Base-by-base conservation (phyloP, 2,329 filamentous ascomycete genomes). In the Mycosphaerella arachidis region DNA sequence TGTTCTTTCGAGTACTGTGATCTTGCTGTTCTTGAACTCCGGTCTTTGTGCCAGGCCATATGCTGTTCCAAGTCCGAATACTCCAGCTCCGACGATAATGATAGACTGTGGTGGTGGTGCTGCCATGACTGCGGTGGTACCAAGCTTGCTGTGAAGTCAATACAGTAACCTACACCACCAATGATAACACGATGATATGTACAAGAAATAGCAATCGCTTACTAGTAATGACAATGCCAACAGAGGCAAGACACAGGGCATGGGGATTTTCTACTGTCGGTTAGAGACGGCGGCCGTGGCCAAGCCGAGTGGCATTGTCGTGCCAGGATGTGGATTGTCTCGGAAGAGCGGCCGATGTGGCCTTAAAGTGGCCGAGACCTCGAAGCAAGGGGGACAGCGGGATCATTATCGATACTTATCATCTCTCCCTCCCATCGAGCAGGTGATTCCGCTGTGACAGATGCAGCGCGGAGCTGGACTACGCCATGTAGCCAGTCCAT, bases 11-110 rank as follows among this genome's bases (percentile, higher is more conserved):
- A 87, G 72, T 35, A 87, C 72, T 6, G 82, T 86, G 62, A 87
- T 82, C 48, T 76, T 73, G 20, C 78, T 81, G 56, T 78, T 68
- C 37, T 78, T 77, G 77, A 75, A 82, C 4, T 71, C 68, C 40
- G 84, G 77, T 37, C 88, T 84, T 64, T 82, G 81, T 60, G 87
- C 79, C 51, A 97, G 82, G 13, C 89, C 82, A 65, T 87, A 85
- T 55, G 91, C 90, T 24, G 86, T 88, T 7, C 84, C 83, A 56
- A 89, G 76, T 31, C 82, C 82, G 62, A 84, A 84, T 48, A 82
- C 81, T 52, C 82, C 82, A 30, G 80, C 78, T 58, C 79, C 79
- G 40, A 82, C 68, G 59, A 82, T 80, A 30, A 82, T 70, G 56
- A 81, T 71, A 8, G 77, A 78, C 18, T 76, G 75, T 24, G 79